phyloP scores from a whole-genome alignment of 192 early-diverging fungal species.

The Backusella liffmaniae region DNA sequence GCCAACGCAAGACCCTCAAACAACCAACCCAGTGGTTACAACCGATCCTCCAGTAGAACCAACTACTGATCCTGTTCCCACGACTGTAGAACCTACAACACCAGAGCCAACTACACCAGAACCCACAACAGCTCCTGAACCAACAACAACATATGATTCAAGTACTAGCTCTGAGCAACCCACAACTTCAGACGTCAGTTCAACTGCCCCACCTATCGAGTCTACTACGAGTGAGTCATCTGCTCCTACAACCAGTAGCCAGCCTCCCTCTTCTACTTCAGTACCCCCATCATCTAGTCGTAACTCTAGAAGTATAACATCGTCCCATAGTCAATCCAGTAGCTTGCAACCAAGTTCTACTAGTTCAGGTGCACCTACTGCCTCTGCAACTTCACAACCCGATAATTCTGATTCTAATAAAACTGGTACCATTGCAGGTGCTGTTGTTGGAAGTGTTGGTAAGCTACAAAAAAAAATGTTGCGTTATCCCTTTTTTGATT shows the following conservation, averaged over 20 bases:
- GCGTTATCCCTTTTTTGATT: neutral
- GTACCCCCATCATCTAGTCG: neutral
- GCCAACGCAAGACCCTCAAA: neutral
- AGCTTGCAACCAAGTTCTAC: neutral
- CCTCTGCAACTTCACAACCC: neutral
- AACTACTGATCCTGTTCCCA: neutral
- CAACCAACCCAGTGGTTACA: neutral
- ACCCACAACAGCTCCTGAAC: neutral
- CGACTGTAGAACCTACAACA: neutral
- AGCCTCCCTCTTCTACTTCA: neutral
- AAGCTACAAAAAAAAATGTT: conserved; percentile 1
- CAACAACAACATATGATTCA: neutral
- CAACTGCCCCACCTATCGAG: neutral
- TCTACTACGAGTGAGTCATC: neutral
- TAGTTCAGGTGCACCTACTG: neutral
- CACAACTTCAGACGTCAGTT: neutral
- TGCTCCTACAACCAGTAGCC: neutral
- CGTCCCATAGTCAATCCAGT: neutral
- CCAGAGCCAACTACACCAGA: neutral
- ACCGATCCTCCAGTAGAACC: neutral
- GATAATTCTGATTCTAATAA: conserved; percentile 8
- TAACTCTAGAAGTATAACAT: neutral
- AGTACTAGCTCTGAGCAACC: neutral
- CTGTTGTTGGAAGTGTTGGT: conserved; percentile 36
- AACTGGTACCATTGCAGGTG: conserved; percentile 30